Percentiles rank a stretch among this genome's conserved stretches.
Evolutionary conservation across 164 flowering plant genomes (phyloP).

Genomic region (Santalum album): DNA sequence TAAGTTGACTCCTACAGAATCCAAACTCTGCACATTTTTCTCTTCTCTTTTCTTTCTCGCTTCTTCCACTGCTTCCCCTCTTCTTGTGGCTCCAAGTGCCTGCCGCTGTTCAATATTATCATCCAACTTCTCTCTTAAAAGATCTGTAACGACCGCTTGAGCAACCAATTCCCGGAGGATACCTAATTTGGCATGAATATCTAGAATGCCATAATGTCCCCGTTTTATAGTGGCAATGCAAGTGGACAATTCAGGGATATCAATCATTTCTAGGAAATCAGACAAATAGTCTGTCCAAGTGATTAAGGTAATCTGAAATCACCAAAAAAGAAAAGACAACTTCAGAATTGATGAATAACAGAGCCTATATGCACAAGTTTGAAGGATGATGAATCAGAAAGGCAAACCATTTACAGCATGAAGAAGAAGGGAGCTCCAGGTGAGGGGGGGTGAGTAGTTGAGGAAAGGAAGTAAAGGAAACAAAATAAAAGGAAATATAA

Average conservation of each 20-base stretch:
- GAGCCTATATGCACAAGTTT: background rate
- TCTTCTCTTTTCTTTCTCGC: constrained; percentile 23
- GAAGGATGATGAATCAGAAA: background rate
- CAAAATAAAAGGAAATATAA: background rate
- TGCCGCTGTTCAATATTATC: constrained; percentile 59
- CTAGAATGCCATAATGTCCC: constrained; percentile 80
- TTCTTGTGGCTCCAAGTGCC: constrained; percentile 55
- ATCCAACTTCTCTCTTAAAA: constrained; percentile 57
- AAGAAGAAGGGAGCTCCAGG: no score
- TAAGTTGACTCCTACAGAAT: constrained; percentile 15
- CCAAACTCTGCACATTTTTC: constrained; percentile 18
- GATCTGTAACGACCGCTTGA: constrained; percentile 39
- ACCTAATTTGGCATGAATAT: constrained; percentile 45
- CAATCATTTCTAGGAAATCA: constrained; percentile 70
- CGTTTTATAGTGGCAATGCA: constrained; percentile 56
- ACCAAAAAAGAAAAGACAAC: constrained; percentile 4
- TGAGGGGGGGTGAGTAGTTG: no score
- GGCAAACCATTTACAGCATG: no score
- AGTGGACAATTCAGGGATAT: constrained; percentile 35
- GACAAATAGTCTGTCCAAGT: constrained; percentile 82
- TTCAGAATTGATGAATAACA: background rate
- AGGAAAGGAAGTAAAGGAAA: no score
- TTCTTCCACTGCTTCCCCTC: constrained; percentile 74
- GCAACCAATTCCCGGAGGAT: constrained; percentile 60
- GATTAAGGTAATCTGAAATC: constrained; percentile 57